These are phyloP conservation scores for Phytophthora ramorum DNA, from an alignment of 352 stramenopile species.

Conservation along the genomic window DNA sequence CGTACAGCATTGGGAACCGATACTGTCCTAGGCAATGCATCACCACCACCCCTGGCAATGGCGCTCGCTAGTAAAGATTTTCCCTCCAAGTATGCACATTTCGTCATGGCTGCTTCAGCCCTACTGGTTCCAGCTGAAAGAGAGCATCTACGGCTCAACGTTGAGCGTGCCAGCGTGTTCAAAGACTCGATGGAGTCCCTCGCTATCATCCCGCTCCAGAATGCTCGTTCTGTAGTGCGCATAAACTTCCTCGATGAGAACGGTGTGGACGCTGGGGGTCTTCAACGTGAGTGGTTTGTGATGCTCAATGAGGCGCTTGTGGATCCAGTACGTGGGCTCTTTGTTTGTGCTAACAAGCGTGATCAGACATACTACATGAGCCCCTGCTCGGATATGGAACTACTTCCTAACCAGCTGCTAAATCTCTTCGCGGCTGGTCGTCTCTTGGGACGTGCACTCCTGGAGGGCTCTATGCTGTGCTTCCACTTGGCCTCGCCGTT, in stretches of 20 bases:
- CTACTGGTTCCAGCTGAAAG: slow-evolving; percentile 28
- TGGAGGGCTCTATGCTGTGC: slow-evolving; percentile 89
- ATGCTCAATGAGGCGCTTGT: slow-evolving; percentile 50
- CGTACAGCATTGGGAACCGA: no score
- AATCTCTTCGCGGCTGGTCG: slow-evolving; percentile 41
- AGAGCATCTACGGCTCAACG: slow-evolving; percentile 36
- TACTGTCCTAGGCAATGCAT: not conserved
- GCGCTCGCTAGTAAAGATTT: slow-evolving; percentile 30
- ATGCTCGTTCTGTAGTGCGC: slow-evolving; percentile 43
- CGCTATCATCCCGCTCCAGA: slow-evolving; percentile 25
- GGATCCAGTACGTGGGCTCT: slow-evolving; percentile 32
- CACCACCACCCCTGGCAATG: slow-evolving; percentile 3
- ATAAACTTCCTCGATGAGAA: slow-evolving; percentile 71
- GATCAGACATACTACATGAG: slow-evolving; percentile 52
- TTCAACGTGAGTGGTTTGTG: slow-evolving; percentile 79
- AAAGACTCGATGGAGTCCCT: slow-evolving; percentile 47
- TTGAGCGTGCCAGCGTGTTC: slow-evolving; percentile 37
- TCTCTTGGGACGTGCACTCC: slow-evolving; percentile 45
- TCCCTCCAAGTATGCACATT: slow-evolving; percentile 43
- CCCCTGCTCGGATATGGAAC: slow-evolving; percentile 31
- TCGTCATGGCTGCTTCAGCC: slow-evolving; percentile 29
- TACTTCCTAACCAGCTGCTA: slow-evolving; percentile 35
- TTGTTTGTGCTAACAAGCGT: slow-evolving; percentile 37
- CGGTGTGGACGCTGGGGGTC: slow-evolving; percentile 65
- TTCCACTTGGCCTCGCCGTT: slow-evolving; percentile 85